Percentiles rank a stretch among this genome's conserved stretches.
These are phyloP conservation scores for Elaeis guineensis DNA, from an alignment of 176 grass and related monocot genomes.

Conservation along the genomic window DNA sequence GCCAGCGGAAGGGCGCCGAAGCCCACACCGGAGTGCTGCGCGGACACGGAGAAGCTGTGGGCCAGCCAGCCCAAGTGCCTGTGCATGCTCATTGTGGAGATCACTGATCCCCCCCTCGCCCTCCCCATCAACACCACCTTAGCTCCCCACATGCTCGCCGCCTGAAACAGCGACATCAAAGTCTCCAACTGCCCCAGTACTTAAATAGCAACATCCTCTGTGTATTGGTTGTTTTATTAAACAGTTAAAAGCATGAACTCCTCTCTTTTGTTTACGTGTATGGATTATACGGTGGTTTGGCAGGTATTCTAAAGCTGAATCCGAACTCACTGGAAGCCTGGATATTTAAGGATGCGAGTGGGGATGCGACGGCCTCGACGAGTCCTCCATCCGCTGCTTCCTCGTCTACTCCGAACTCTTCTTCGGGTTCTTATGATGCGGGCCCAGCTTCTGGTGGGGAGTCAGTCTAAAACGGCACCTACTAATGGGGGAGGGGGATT, in stretches of 20 bases:
- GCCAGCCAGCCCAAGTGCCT: slow-evolving; percentile 25
- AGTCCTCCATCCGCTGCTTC: background rate
- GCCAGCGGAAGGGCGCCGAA: slow-evolving; percentile 15
- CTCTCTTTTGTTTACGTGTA: background rate
- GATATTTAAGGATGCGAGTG: no score
- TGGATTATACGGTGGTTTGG: background rate
- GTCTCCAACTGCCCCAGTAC: slow-evolving; percentile 28
- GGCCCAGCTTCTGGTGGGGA: background rate
- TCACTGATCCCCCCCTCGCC: slow-evolving; percentile 11
- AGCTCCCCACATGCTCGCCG: slow-evolving; percentile 19
- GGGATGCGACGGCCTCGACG: background rate
- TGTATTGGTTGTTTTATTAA: no score
- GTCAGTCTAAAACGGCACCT: no score
- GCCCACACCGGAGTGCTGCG: slow-evolving; percentile 28
- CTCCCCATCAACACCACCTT: slow-evolving; percentile 34
- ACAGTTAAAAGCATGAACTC: no score
- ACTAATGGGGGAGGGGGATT: no score
- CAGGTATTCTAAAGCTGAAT: slow-evolving; percentile 29
- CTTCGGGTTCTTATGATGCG: slow-evolving; percentile 9
- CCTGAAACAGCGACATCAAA: slow-evolving; percentile 27
- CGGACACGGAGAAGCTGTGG: slow-evolving; percentile 20
- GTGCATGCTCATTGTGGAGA: slow-evolving; percentile 28
- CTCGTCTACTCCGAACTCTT: no score
- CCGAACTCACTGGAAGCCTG: slow-evolving; percentile 18
- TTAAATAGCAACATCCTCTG: background rate